phyloP scores from a whole-genome alignment of 768 basidiomycete species.

The Collybiopsis confluens region DNA sequence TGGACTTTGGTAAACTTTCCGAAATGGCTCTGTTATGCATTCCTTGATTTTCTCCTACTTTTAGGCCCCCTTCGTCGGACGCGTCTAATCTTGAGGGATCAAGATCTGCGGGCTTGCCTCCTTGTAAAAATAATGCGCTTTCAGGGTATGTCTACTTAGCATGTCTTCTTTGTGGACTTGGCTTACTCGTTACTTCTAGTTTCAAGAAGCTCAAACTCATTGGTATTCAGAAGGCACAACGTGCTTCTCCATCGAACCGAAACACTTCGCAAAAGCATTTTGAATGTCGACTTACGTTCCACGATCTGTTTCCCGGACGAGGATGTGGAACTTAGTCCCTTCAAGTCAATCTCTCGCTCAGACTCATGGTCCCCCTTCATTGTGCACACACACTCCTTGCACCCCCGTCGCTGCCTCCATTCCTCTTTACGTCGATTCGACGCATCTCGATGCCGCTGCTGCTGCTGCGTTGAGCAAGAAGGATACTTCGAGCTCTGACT shows the following conservation, averaged over 20 bases:
- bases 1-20: too few species aligned
- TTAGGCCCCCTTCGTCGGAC: too few species aligned
- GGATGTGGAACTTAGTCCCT: background rate
- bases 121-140: background rate
- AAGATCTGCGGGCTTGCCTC: too few species aligned
- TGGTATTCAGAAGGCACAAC: background rate
- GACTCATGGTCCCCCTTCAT: background rate
- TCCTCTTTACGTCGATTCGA: background rate
- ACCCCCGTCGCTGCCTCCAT: background rate
- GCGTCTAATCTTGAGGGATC: too few species aligned
- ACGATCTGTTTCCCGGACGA: background rate
- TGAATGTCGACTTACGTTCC: background rate
- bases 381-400: background rate
- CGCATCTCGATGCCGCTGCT: background rate
- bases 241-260: background rate
- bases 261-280: background rate
- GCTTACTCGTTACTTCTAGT: background rate
- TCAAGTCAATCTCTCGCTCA: background rate
- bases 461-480: background rate
- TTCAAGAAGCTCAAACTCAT: too few species aligned
- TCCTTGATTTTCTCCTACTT: too few species aligned
- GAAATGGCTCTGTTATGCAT: too few species aligned
- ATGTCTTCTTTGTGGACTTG: background rate
- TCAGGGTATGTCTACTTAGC: background rate
- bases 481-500: too few species aligned